Evolutionary conservation across 1,284 basidiomycete genomes (phyloP), one percentile per base, ranked within the genome.

Genomic region (Exobasidium rhododendri): DNA sequence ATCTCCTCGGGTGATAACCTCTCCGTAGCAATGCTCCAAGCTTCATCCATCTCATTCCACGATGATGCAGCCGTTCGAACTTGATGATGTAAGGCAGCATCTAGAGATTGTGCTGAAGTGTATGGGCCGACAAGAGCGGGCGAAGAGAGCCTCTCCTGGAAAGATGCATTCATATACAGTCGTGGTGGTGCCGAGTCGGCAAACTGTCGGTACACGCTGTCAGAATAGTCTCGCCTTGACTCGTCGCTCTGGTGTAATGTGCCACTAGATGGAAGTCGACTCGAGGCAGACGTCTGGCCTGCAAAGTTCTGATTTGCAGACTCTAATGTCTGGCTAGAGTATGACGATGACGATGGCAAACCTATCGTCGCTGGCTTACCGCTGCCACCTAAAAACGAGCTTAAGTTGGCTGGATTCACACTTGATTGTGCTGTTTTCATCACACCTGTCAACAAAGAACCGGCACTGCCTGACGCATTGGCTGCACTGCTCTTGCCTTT

Each of bases 71-170:
- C 11, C 22, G 32, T 3, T 44, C 52, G 52, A 14, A 55, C 52
- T 4, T 55, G 40, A 14, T 55, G 3, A 44, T 55, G 52, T 2
- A 55, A 20, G 20, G 31, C 20, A 14, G n/a, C 28, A 31, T 55
- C 52, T 11, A 55, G 52, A 20, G n/a, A 11, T 22, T 20, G 17
- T 22, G 52, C 52, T 5, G 52, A 30, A 17, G 4, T 11, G 28
- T 55, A 55, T 3, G 52, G 5, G 2, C 52, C 52, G 13, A 55
- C 52, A n/a, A 26, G 30, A 4, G 29, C 52, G 13, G 47, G 26
- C 13, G 47, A 6, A 4, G 47, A 50, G 14, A 26, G 47, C 20
- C 35, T 40, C 35, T 10, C 7, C 10, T 10, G 35, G 7, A 17
- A 40, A 40, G 35, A 40, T 40, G 17, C 35, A 40, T 17, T 40